phyloP scores from a whole-genome alignment of 352 stramenopile species.

The Phytophthora podocarpi region DNA sequence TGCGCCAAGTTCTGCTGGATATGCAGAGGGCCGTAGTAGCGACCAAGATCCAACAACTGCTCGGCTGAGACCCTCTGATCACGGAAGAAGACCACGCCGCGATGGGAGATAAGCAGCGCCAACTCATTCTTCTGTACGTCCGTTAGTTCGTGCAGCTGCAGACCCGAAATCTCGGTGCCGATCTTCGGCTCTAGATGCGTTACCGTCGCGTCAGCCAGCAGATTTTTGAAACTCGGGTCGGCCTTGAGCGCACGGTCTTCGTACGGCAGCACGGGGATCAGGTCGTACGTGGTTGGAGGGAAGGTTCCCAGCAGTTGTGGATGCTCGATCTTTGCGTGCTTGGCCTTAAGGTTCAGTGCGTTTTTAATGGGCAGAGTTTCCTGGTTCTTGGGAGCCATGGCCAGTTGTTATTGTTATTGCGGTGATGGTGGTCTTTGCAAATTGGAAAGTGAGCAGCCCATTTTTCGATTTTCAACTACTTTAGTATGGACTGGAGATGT shows the following conservation, averaged over 20 bases:
- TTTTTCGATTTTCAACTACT: no score
- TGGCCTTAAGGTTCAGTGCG: slow-evolving; percentile 23
- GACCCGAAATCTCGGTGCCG: slow-evolving; percentile 24
- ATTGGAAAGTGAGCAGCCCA: neutral
- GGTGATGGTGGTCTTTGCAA: no score
- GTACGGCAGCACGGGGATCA: slow-evolving; percentile 21
- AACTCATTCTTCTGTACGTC: slow-evolving; percentile 25
- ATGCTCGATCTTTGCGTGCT: slow-evolving; percentile 17
- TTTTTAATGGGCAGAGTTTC: slow-evolving; percentile 31
- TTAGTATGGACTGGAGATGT: no score
- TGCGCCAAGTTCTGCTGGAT: slow-evolving; percentile 20
- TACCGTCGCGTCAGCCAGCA: slow-evolving; percentile 17
- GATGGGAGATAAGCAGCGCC: slow-evolving; percentile 19
- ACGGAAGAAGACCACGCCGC: slow-evolving; percentile 26
- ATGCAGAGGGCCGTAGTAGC: slow-evolving; percentile 26
- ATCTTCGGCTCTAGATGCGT: slow-evolving; percentile 26
- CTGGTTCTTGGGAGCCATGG: slow-evolving; percentile 30
- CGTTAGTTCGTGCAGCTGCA: slow-evolving; percentile 26
- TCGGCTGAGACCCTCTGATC: slow-evolving; percentile 23
- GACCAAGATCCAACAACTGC: slow-evolving; percentile 19
- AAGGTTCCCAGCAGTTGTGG: slow-evolving; percentile 13
- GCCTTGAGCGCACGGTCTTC: slow-evolving; percentile 26
- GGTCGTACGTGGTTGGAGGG: slow-evolving; percentile 21
- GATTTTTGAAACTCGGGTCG: slow-evolving; percentile 28
- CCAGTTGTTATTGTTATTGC: neutral